These are phyloP conservation scores for Nemania sp. DNA, from an alignment of 2,329 filamentous ascomycete genomes.

Conservation along the genomic window DNA sequence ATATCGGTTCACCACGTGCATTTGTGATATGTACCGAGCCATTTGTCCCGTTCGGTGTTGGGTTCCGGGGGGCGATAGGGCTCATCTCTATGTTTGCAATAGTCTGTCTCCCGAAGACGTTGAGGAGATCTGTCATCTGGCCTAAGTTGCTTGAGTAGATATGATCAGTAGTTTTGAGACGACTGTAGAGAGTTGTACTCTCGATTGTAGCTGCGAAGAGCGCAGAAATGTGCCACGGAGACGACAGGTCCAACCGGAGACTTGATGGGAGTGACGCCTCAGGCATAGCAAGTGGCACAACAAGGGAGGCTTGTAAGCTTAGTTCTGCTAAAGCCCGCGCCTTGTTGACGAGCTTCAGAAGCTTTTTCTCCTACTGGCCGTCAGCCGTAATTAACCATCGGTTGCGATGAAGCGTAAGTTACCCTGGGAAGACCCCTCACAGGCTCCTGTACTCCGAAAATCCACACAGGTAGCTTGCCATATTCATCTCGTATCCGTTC, in stretches of 20 bases:
- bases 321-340: conserved; percentile 78
- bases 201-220: conserved; percentile 82
- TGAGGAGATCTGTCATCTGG: conserved; percentile 74
- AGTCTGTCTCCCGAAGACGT: conserved; percentile 81
- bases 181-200: conserved; percentile 79
- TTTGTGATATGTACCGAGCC: conserved; percentile 39
- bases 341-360: conserved; percentile 77
- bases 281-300: conserved; percentile 79
- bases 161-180: conserved; percentile 65
- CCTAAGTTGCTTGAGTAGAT: conserved; percentile 65
- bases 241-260: conserved; percentile 70
- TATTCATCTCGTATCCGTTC: conserved; percentile 89
- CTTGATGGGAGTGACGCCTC: conserved; percentile 67
- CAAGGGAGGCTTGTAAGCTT: conserved; percentile 77
- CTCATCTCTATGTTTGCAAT: conserved; percentile 81
- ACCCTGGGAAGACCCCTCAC: conserved; percentile 66
- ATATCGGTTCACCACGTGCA: conserved; percentile 48
- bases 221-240: conserved; percentile 84
- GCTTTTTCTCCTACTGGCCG: conserved; percentile 66
- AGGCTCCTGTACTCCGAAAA: conserved; percentile 82
- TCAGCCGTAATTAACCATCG: background rate
- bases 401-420: conserved; percentile 32
- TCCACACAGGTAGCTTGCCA: conserved; percentile 86
- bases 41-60: conserved; percentile 46
- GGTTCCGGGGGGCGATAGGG: conserved; percentile 57